phyloP scores from a whole-genome alignment of 2,329 filamentous ascomycete species.

The Diaporthe sp. region DNA sequence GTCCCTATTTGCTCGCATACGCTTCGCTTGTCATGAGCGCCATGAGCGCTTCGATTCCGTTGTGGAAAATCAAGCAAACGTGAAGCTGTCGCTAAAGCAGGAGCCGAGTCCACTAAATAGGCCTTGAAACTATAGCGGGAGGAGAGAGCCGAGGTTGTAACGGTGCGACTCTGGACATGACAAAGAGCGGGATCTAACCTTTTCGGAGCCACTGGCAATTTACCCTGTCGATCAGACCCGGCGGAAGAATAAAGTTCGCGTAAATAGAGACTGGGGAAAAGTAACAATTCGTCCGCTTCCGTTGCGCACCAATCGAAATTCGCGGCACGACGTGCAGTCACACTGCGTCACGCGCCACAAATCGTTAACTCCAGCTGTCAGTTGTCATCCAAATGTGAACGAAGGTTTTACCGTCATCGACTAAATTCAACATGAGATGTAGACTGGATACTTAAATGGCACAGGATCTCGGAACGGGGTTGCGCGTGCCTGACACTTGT shows the following conservation, averaged over 20 bases:
- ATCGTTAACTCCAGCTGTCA: background rate
- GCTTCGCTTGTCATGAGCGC: too few relatives aligned
- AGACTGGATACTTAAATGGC: background rate
- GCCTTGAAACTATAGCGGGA: background rate
- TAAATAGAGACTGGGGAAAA: background rate
- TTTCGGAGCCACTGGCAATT: background rate
- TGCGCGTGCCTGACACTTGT: background rate
- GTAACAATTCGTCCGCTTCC: background rate
- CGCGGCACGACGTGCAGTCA: background rate
- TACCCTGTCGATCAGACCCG: background rate
- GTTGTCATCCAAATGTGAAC: background rate
- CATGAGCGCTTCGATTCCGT: too few relatives aligned
- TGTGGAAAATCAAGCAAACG: background rate
- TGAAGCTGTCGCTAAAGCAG: background rate
- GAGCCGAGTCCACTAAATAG: background rate
- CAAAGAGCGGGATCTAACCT: background rate
- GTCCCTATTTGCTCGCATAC: background rate
- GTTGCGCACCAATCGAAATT: constrained; percentile 2
- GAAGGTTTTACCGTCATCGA: background rate
- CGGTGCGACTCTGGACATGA: background rate
- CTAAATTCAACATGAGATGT: too few relatives aligned
- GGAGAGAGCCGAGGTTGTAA: background rate
- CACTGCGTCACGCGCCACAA: background rate
- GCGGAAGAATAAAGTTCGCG: background rate
- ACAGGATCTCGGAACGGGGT: background rate